Evolutionary conservation across 768 basidiomycete species (phyloP), one percentile per base, ranked within the genome.

Genomic region (Cystofilobasidium bisporidii): DNA sequence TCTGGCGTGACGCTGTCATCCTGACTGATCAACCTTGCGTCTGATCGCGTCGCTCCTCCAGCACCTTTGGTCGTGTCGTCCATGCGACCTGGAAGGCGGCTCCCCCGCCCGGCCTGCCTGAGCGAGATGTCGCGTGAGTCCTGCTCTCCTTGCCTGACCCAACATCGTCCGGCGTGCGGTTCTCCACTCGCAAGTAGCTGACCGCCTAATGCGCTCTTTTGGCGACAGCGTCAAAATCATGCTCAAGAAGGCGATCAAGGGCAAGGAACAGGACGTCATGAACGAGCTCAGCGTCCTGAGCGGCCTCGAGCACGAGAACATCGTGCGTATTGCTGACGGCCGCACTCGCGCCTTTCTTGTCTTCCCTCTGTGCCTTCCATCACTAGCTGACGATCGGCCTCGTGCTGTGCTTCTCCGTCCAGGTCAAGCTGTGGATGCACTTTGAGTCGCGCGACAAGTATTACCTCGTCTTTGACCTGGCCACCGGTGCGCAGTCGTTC

Each of bases 381-480:
- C 17, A 41, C 9, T 9, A 41, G 40, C 40, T 17, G 10, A 41
- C 17, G 40, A 43, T 3, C 17, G 9, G 43, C 14, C 8, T 43
- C 17, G 28, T 28, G 40, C 33, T 12, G 26, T 33, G 14, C 14
- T 53, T 48, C 63, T 9, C 1, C 11, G 1, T 40, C 18, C 38
- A 91, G 90, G 90, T 96, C 65, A 94, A 93, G 75, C 91, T 96
- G 74, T 93, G 87, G 76, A 92, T 96, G 76, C 91, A 17, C 48
- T 41, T 60, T 8, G 12, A 18, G 50, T 26, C 50, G 33, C 15
- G 36, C 47, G 48, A 47, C 10, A 63, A 75, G 78, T 97, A 91
- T 77, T 98, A 93, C 75, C 84, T 98, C n/a, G 83, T 88, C 0
- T 96, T 96, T 73, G 91, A 97, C 76, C 86, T 98, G 12, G 94